Evolutionary conservation across 2,329 filamentous ascomycete species (phyloP).

Genomic region (Xylaria hypoxylon): DNA sequence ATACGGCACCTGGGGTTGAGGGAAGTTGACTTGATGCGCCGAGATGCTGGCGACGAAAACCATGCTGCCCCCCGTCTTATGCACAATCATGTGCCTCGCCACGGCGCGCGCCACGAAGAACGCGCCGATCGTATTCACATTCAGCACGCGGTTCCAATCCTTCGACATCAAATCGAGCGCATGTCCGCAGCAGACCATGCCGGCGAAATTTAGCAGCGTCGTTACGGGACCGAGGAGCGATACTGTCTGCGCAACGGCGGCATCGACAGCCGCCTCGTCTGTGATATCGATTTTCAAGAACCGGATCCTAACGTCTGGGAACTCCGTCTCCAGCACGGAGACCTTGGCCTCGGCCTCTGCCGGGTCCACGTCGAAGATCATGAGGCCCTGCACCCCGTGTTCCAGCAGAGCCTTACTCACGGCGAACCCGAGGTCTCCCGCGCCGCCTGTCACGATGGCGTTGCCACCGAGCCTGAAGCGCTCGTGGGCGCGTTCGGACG

Average conservation of each 20-base stretch:
- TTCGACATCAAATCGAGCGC: conserved; percentile 68
- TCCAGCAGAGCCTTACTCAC: conserved; percentile 49
- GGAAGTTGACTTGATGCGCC: conserved; percentile 76
- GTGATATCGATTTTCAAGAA: conserved; percentile 70
- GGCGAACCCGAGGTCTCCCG: conserved; percentile 49
- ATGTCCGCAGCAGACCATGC: conserved; percentile 72
- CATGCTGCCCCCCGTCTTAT: conserved; percentile 68
- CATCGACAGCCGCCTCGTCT: conserved; percentile 59
- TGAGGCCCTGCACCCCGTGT: conserved; percentile 49
- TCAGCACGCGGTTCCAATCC: conserved; percentile 72
- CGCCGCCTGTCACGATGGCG: conserved; percentile 51
- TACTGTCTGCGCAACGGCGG: conserved; percentile 46
- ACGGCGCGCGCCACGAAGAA: conserved; percentile 77
- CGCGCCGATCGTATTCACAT: conserved; percentile 77
- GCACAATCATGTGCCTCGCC: conserved; percentile 64
- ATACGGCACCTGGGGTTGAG: conserved; percentile 78
- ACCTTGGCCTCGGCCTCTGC: conserved; percentile 53
- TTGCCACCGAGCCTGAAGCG: conserved; percentile 48
- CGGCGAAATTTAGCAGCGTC: conserved; percentile 73
- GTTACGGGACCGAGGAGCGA: conserved; percentile 54
- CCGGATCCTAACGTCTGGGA: conserved; percentile 63
- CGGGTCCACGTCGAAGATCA: conserved; percentile 50
- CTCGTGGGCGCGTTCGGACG: conserved; percentile 43
- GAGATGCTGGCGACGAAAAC: conserved; percentile 76
- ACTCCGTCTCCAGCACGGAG: conserved; percentile 61